These are phyloP conservation scores for Ophiostoma ulmi DNA, from an alignment of 2,329 filamentous ascomycete species.

Conservation along the genomic window DNA sequence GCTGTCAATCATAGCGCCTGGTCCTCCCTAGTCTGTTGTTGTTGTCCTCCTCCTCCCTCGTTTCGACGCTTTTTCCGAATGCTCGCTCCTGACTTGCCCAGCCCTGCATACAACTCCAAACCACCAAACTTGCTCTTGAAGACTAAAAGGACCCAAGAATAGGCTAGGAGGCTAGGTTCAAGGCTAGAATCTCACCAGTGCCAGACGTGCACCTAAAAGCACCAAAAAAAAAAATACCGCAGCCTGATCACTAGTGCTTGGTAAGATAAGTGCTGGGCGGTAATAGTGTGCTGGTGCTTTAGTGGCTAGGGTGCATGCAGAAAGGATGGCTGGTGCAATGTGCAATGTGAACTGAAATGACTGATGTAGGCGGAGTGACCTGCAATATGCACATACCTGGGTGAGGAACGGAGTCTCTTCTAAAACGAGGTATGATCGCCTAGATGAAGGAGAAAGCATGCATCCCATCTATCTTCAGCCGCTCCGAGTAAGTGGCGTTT, in stretches of 20 bases:
- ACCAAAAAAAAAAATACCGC: conserved; percentile 7
- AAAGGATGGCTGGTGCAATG: background rate
- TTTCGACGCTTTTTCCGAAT: background rate
- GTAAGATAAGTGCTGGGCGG: background rate
- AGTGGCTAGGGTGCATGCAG: background rate
- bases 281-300: conserved; percentile 5
- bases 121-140: background rate
- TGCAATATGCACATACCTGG: conserved; percentile 9
- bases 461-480: conserved; percentile 7
- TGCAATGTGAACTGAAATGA: background rate
- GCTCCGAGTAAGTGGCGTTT: conserved; percentile 6
- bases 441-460: background rate
- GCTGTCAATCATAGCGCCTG: background rate
- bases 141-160: background rate
- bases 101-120: background rate
- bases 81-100: conserved; percentile 1
- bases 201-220: background rate
- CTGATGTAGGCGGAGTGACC: background rate
- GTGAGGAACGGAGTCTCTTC: background rate
- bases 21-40: background rate
- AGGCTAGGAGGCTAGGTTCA: conserved; percentile 1
- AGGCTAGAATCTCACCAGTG: background rate
- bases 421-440: background rate
- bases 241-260: conserved; percentile 7
- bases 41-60: background rate